Conservation (phyloP, 2,329 filamentous ascomycete species). For the Pseudogymnoascus sp. region DNA sequence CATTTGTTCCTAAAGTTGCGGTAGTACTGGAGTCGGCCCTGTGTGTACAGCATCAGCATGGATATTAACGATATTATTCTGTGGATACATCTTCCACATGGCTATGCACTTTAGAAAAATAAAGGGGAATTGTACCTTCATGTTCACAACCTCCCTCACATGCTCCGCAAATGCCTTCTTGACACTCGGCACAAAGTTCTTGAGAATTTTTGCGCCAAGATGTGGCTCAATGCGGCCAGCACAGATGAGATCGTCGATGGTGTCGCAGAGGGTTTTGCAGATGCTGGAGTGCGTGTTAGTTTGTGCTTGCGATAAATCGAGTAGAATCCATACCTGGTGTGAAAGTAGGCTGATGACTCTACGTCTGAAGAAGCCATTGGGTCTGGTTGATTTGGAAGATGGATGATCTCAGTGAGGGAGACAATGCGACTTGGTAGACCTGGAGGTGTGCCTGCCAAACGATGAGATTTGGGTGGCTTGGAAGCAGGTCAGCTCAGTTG, state of each 20-base stretch:
- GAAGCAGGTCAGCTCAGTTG: neutral
- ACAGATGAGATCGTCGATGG: conserved; percentile 16
- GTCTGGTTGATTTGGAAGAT: neutral
- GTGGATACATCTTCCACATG: neutral
- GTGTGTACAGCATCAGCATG: neutral
- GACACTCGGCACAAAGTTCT: neutral
- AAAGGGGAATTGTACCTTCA: neutral
- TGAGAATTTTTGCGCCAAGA: conserved; percentile 13
- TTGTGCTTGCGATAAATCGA: neutral
- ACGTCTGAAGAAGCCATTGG: neutral
- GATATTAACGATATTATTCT: neutral
- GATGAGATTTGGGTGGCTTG: neutral
- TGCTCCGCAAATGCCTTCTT: neutral
- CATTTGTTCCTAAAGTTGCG: neutral
- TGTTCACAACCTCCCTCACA: neutral
- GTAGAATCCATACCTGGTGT: neutral
- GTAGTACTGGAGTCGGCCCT: neutral
- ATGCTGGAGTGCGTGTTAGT: conserved; percentile 12
- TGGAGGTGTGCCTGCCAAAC: neutral
- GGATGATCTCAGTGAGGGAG: neutral
- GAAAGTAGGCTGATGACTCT: neutral
- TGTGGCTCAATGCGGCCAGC: conserved; percentile 17
- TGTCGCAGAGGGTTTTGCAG: conserved; percentile 13
- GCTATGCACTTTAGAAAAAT: neutral
- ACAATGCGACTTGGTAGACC: neutral